These are phyloP conservation scores for Penicillium manginii DNA, from an alignment of 495 filamentous ascomycete species.

Conservation along the genomic window DNA sequence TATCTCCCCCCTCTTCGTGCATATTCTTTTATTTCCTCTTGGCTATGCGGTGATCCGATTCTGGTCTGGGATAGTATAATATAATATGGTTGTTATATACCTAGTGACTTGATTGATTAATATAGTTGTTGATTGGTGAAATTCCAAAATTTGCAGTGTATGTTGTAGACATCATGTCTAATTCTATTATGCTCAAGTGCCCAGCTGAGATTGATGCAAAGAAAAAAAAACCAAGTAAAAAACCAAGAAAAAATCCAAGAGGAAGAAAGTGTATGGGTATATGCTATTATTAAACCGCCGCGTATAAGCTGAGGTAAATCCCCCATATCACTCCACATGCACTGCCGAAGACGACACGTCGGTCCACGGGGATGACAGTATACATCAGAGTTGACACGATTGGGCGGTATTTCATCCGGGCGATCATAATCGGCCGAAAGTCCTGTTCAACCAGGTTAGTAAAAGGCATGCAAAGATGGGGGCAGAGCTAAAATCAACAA, in stretches of 20 bases:
- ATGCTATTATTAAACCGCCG: constrained; percentile 42
- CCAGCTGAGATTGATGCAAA: constrained; percentile 3
- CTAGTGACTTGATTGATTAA: constrained; percentile 2
- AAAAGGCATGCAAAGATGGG: no score
- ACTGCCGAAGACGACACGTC: constrained; percentile 75
- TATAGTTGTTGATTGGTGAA: constrained; percentile 5
- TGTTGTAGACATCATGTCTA: no score
- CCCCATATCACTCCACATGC: constrained; percentile 86
- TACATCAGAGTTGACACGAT: constrained; percentile 80
- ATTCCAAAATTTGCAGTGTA: neutral
- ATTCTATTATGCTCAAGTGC: no score
- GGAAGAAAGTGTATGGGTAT: neutral
- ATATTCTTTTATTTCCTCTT: constrained; percentile 10
- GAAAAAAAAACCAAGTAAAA: neutral
- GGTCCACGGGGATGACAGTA: constrained; percentile 75
- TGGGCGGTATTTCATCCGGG: constrained; percentile 84
- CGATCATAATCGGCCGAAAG: constrained; percentile 70
- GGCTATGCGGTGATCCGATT: neutral
- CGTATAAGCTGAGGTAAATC: constrained; percentile 77
- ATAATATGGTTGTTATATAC: constrained; percentile 11
- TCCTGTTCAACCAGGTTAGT: constrained; percentile 40
- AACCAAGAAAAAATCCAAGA: constrained; percentile 9
- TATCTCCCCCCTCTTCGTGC: constrained; percentile 3
- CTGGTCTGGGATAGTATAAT: constrained; percentile 9
- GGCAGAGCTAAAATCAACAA: neutral